These are phyloP conservation scores for Sporothrix phasma DNA, from an alignment of 2,329 filamentous ascomycete genomes.

Conservation along the genomic window DNA sequence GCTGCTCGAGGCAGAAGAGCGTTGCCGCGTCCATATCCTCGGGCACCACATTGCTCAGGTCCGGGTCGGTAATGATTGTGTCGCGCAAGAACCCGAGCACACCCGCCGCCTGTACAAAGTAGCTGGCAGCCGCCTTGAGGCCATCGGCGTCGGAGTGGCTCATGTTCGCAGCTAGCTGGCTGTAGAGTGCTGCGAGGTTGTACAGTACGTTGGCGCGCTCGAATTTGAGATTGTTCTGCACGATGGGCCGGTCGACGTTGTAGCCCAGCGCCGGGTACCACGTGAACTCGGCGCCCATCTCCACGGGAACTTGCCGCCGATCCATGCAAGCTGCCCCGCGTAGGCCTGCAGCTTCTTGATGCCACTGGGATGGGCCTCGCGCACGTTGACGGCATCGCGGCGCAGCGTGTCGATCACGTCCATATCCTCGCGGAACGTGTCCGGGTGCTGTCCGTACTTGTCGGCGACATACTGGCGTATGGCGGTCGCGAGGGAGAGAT, in stretches of 20 bases:
- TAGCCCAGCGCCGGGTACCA: slow-evolving; percentile 95
- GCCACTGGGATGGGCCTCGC: slow-evolving; percentile 79
- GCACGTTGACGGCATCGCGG: slow-evolving; percentile 75
- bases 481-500: slow-evolving; percentile 66
- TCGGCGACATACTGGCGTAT: slow-evolving; percentile 93
- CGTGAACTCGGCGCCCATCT: slow-evolving; percentile 87
- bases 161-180: slow-evolving; percentile 67
- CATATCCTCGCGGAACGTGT: slow-evolving; percentile 85
- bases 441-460: slow-evolving; percentile 97
- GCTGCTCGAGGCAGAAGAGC: slow-evolving; percentile 68
- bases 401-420: slow-evolving; percentile 76
- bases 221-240: slow-evolving; percentile 59
- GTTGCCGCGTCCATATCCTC: slow-evolving; percentile 94
- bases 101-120: slow-evolving; percentile 80
- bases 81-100: slow-evolving; percentile 70
- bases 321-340: slow-evolving; percentile 85
- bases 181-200: slow-evolving; percentile 89
- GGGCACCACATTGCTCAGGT: slow-evolving; percentile 66
- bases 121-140: slow-evolving; percentile 78
- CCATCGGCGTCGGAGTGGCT: slow-evolving; percentile 68
- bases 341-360: slow-evolving; percentile 84
- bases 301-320: slow-evolving; percentile 88
- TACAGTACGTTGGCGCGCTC: slow-evolving; percentile 89
- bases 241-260: slow-evolving; percentile 63
- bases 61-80: slow-evolving; percentile 69